Evolutionary conservation across 768 basidiomycete genomes (phyloP).

Genomic region (Coprinopsis marcescibilis): DNA sequence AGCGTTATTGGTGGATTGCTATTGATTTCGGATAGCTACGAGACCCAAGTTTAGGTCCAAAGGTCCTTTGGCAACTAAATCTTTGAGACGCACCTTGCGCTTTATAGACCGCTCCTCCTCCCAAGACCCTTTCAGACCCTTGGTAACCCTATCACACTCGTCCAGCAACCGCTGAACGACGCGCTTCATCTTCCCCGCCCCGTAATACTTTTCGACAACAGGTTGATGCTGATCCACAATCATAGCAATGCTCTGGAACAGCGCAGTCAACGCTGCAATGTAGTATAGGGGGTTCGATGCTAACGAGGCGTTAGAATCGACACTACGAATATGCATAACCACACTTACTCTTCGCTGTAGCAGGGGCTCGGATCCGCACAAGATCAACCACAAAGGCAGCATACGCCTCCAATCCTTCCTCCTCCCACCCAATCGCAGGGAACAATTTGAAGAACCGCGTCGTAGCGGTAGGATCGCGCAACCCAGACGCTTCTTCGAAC

Average conservation of each 20-base stretch:
- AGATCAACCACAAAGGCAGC: slow-evolving; percentile 89
- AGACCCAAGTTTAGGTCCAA: background rate
- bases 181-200: slow-evolving; percentile 75
- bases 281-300: slow-evolving; percentile 93
- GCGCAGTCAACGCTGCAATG: slow-evolving; percentile 79
- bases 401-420: slow-evolving; percentile 87
- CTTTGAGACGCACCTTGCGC: slow-evolving; percentile 57
- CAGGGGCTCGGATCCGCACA: slow-evolving; percentile 71
- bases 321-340: slow-evolving; percentile 9
- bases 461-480: slow-evolving; percentile 79
- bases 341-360: slow-evolving; percentile 71
- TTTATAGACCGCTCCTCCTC: slow-evolving; percentile 84
- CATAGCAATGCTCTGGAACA: slow-evolving; percentile 93
- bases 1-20: slow-evolving; percentile 34
- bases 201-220: slow-evolving; percentile 98
- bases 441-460: slow-evolving; percentile 97
- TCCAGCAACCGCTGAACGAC: slow-evolving; percentile 72
- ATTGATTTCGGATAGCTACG: slow-evolving; percentile 42
- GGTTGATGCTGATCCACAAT: slow-evolving; percentile 98
- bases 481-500: slow-evolving; percentile 76
- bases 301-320: slow-evolving; percentile 25
- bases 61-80: background rate
- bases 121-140: slow-evolving; percentile 75
- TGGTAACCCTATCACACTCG: slow-evolving; percentile 84
- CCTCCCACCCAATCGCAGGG: slow-evolving; percentile 91